Evolutionary conservation across 768 basidiomycete species (phyloP).

Genomic region (Gyrodon lividus): DNA sequence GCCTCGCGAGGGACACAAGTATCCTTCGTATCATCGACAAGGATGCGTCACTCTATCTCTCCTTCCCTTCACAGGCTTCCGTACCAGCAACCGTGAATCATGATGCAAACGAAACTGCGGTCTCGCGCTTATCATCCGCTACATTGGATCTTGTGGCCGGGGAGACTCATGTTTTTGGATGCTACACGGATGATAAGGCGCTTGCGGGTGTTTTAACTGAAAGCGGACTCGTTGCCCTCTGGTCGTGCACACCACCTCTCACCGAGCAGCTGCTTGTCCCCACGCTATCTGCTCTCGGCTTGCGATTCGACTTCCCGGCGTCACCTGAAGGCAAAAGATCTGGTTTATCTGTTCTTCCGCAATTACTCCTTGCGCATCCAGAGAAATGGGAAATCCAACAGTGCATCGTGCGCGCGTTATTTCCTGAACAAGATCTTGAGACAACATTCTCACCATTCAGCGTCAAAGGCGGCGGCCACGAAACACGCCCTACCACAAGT

Average conservation of each 20-base stretch:
- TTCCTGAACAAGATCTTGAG: conserved; percentile 18
- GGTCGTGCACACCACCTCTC: conserved; percentile 31
- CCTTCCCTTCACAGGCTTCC: conserved; percentile 22
- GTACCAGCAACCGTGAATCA: conserved; percentile 9
- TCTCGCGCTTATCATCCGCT: conserved; percentile 13
- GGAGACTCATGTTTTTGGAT: conserved; percentile 14
- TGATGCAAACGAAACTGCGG: not conserved
- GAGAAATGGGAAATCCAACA: conserved; percentile 18
- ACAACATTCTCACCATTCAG: conserved; percentile 51
- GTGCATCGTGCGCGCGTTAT: conserved; percentile 16
- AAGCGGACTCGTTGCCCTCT: conserved; percentile 25
- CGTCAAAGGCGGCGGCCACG: conserved; percentile 42
- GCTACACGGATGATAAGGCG: conserved; percentile 15
- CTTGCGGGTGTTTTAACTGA: conserved; percentile 26
- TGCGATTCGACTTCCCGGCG: conserved; percentile 10
- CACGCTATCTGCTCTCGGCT: conserved; percentile 27
- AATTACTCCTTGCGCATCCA: conserved; percentile 29
- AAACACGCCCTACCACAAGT: conserved; percentile 11
- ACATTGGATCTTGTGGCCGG: conserved; percentile 18
- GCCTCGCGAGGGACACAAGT: conserved; percentile 25
- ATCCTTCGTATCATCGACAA: conserved; percentile 26
- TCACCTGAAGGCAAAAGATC: not conserved
- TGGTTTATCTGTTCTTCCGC: conserved; percentile 19
- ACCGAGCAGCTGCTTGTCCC: conserved; percentile 18
- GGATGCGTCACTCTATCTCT: conserved; percentile 23